Conservation (phyloP, 1,284 basidiomycete species). For the Pisolithus thermaeus region DNA sequence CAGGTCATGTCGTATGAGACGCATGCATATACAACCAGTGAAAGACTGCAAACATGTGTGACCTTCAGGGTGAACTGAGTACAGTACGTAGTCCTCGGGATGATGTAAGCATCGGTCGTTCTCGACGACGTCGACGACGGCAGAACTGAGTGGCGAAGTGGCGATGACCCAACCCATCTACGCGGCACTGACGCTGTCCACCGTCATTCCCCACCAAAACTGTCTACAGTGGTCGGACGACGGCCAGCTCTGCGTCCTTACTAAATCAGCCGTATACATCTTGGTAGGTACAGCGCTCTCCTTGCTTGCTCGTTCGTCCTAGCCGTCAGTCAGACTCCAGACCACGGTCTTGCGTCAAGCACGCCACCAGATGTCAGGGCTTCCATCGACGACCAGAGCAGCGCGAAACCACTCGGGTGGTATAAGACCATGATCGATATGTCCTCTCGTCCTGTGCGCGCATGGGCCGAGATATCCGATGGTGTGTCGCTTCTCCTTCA, state of each 20-base stretch:
- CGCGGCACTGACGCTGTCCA: conserved; percentile 49
- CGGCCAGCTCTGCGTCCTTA: conserved; percentile 60
- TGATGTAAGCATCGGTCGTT: background rate
- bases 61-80: too few relatives aligned
- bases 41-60: too few relatives aligned
- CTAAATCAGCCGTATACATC: conserved; percentile 60
- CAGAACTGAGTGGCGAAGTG: too few relatives aligned
- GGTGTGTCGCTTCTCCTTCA: conserved; percentile 32
- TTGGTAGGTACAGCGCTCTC: conserved; percentile 40
- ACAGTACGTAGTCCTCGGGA: background rate
- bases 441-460: conserved; percentile 35
- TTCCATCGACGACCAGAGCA: conserved; percentile 26
- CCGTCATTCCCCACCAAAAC: conserved; percentile 46
- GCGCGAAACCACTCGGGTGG: conserved; percentile 46
- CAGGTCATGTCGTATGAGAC: conserved; percentile 15
- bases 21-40: conserved; percentile 10
- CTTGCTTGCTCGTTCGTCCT: conserved; percentile 4
- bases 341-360: conserved; percentile 61
- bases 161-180: conserved; percentile 25
- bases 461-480: conserved; percentile 63
- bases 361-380: conserved; percentile 40
- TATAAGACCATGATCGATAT: conserved; percentile 62
- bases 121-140: too few relatives aligned
- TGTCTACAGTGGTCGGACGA: conserved; percentile 69
- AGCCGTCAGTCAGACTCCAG: conserved; percentile 52